Conservation (phyloP, 345 rosid species). For the Pugionium dolabratum region DNA sequence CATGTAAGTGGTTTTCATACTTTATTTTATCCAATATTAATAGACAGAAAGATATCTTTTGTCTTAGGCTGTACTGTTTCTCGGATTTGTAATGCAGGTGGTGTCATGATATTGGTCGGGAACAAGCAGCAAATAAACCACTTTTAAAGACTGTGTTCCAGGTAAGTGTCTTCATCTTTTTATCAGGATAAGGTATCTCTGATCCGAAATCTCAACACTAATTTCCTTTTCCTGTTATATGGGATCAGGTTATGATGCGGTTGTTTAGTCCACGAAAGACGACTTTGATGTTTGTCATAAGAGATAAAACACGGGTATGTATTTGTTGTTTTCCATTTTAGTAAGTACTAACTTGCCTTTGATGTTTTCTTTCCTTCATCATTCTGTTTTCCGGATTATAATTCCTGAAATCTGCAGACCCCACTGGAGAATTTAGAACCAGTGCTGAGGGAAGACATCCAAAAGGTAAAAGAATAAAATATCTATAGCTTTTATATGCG, state of each 20-base stretch:
- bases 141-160: conserved; percentile 98
- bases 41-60: conserved; percentile 14
- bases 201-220: conserved; percentile 14
- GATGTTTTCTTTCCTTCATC: neutral
- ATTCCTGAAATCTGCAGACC: conserved; percentile 58
- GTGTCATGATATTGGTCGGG: conserved; percentile 99
- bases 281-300: conserved; percentile 94
- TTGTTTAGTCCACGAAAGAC: conserved; percentile 99
- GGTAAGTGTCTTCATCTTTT: conserved; percentile 47
- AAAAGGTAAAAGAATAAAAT: conserved; percentile 58
- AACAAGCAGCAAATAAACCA: conserved; percentile 99
- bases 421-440: conserved; percentile 96
- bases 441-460: conserved; percentile 92
- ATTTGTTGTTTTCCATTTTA: conserved; percentile 8
- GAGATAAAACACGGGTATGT: conserved; percentile 95
- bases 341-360: conserved; percentile 7
- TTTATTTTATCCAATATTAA: conserved; percentile 7
- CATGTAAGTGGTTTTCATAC: conserved; percentile 61
- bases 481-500: conserved; percentile 26
- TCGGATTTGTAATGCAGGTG: conserved; percentile 62
- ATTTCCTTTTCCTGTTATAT: conserved; percentile 32
- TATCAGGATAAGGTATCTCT: conserved; percentile 23
- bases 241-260: conserved; percentile 92
- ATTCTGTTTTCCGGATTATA: conserved; percentile 12
- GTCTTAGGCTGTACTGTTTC: conserved; percentile 17